Evolutionary conservation across 192 early-diverging fungal genomes (phyloP).

Genomic region (Coemansia sp.): DNA sequence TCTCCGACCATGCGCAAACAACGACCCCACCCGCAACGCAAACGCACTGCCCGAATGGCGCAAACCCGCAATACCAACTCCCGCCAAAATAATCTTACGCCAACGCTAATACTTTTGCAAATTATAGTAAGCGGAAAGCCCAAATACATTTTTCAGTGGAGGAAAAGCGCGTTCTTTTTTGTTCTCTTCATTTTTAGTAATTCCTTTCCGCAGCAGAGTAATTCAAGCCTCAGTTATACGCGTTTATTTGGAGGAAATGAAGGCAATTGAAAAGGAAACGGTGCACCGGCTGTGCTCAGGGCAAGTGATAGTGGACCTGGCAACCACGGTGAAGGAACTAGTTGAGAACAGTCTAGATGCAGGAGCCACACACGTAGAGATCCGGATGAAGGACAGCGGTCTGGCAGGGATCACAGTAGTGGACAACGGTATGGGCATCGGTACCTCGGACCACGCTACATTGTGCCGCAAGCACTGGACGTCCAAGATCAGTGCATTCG

Average conservation of each 20-base stretch:
- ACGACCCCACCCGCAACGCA: too few species aligned
- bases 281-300: slow-evolving; percentile 84
- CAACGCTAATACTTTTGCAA: too few species aligned
- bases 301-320: slow-evolving; percentile 84
- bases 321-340: slow-evolving; percentile 87
- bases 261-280: slow-evolving; percentile 42
- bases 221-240: too few species aligned
- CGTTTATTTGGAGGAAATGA: slow-evolving; percentile 16
- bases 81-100: too few species aligned
- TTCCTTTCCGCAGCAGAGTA: not conserved
- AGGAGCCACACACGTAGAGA: slow-evolving; percentile 75
- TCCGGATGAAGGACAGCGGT: slow-evolving; percentile 80
- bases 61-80: too few species aligned
- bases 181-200: not conserved
- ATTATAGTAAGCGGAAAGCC: too few species aligned
- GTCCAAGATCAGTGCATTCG: slow-evolving; percentile 78
- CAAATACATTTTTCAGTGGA: not conserved
- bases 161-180: not conserved
- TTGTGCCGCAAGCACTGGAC: slow-evolving; percentile 90
- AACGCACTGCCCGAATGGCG: too few species aligned
- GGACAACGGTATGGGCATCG: slow-evolving; percentile 90
- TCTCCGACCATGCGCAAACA: too few species aligned
- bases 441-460: slow-evolving; percentile 57
- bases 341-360: slow-evolving; percentile 95
- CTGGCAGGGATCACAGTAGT: slow-evolving; percentile 71